Conservation (phyloP, 2,329 filamentous ascomycete genomes). For the Intubia oerlemansii region DNA sequence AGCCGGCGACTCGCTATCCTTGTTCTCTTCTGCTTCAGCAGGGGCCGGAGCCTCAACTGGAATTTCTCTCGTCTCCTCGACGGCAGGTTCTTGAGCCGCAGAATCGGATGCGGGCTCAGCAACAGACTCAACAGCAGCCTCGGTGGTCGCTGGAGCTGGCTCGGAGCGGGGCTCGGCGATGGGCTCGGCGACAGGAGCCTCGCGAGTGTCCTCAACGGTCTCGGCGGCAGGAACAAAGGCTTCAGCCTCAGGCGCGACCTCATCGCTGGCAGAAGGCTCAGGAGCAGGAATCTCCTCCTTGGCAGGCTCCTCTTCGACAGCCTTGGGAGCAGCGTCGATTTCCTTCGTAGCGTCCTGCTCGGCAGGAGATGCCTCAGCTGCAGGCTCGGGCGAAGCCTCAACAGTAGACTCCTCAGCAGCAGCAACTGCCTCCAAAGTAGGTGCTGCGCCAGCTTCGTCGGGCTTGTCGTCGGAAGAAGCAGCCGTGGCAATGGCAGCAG, state of each 20-base stretch:
- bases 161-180: no score
- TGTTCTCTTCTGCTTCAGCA: no score
- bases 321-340: not conserved
- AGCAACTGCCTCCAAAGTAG: not conserved
- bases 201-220: not conserved
- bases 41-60: not conserved
- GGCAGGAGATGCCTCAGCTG: no score
- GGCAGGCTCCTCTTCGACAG: no score
- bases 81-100: not conserved
- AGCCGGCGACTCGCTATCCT: no score
- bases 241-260: not conserved
- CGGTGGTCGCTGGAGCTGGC: no score
- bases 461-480: not conserved
- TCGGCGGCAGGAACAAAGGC: not conserved
- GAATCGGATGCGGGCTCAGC: no score
- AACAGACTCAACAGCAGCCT: no score
- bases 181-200: not conserved
- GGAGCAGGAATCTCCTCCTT: no score
- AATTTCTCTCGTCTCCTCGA: not conserved
- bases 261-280: not conserved
- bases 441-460: no score
- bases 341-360: not conserved
- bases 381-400: no score
- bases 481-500: slow-evolving; percentile 1
- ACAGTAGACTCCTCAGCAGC: not conserved